Conservation (phyloP, 495 filamentous ascomycete species). For the Penicillium bovifimosum region DNA sequence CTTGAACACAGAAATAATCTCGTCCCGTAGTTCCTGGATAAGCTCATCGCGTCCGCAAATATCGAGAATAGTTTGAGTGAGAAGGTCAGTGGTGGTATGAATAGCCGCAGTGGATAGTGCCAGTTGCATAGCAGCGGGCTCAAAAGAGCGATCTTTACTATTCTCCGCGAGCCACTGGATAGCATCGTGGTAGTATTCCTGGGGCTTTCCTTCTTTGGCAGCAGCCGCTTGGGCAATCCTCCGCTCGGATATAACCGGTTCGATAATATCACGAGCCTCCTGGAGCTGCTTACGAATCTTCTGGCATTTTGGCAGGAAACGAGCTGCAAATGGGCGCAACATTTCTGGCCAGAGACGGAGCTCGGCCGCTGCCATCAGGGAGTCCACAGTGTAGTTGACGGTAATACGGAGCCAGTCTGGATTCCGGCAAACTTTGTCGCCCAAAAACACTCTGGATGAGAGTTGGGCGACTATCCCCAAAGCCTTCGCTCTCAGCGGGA, state of each 20-base stretch:
- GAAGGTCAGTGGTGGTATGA: slow-evolving; percentile 29
- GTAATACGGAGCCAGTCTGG: slow-evolving; percentile 34
- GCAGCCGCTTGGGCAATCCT: neutral
- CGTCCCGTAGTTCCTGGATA: slow-evolving; percentile 18
- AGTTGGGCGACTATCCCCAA: slow-evolving; percentile 41
- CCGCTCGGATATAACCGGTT: slow-evolving; percentile 14
- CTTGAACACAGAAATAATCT: slow-evolving; percentile 15
- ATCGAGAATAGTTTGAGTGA: slow-evolving; percentile 33
- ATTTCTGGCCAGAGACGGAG: slow-evolving; percentile 33
- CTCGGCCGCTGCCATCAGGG: slow-evolving; percentile 25
- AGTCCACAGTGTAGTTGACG: slow-evolving; percentile 34
- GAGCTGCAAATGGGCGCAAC: slow-evolving; percentile 30
- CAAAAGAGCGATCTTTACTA: slow-evolving; percentile 12
- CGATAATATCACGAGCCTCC: slow-evolving; percentile 6
- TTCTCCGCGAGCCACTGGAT: slow-evolving; percentile 19
- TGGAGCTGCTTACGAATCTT: neutral
- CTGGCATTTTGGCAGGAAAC: slow-evolving; percentile 5
- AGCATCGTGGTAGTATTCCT: neutral
- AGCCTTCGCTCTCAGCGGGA: slow-evolving; percentile 26
- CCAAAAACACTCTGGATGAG: slow-evolving; percentile 45
- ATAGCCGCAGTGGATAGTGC: slow-evolving; percentile 20
- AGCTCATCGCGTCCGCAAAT: slow-evolving; percentile 35
- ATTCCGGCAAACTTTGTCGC: slow-evolving; percentile 37
- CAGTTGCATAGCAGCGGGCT: slow-evolving; percentile 14
- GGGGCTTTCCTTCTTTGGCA: neutral